Evolutionary conservation across 768 basidiomycete genomes (phyloP), one percentile per base, ranked within the genome.

Genomic region (Cystobasidium onofrii): DNA sequence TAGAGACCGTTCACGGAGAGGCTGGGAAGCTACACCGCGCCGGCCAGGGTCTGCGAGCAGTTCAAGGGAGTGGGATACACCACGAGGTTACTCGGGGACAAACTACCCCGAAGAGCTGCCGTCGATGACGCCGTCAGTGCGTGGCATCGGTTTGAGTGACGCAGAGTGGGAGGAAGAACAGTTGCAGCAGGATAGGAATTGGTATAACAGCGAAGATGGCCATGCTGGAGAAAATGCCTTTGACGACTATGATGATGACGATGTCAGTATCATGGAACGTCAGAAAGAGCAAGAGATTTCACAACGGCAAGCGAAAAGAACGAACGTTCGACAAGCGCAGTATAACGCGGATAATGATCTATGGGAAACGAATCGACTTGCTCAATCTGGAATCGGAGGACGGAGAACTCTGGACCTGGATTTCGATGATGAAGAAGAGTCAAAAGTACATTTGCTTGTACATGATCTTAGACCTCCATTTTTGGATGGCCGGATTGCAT

Each of bases 331-430:
- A 73, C 94, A 98, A 81, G 94, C 94, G 0, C 94, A 97, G 87
- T 96, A 93, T 80, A 97, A 98, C 78, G 92, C 92, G 27, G 96
- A 99, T 81, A 98, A 96, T 78, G 96, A 99, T 78, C 83, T 95
- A 13, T 99, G 96, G 96, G 96, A 99, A 83, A 90, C 90, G 9
- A 98, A 98, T 80, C 90, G 95, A 79, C 94, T 99, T 90, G 84
- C 92, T 12, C 92, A 91, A 0, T 98, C 96, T 1, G 96, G 96
- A 78, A 89, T 97, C 23, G 88, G 90, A 39, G 90, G 87, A 76
- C 84, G 87, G 1, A 61, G 78, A 29, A 71, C 65, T 52, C 86
- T 99, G 61, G 93, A 99, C 80, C 84, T 94, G 27, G 94, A 98
- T 78, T 29, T 74, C 52, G 65, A 46, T 79, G 96, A 98, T 78